These are phyloP conservation scores for Amanita exitialis DNA, from an alignment of 768 basidiomycete genomes.

Conservation along the genomic window DNA sequence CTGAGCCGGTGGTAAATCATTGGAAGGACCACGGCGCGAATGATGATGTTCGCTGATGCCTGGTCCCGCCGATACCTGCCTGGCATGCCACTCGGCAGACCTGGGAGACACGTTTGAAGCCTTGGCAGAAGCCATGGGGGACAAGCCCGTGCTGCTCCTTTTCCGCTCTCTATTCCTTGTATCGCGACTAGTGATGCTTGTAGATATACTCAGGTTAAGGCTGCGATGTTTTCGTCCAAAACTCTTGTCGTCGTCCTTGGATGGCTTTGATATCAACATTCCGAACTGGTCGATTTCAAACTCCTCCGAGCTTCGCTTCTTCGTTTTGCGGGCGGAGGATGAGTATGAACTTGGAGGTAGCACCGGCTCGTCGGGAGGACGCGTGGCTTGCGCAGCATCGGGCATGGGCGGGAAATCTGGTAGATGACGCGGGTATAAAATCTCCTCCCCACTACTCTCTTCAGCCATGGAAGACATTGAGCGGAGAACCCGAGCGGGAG, in stretches of 20 bases:
- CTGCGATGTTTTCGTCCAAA: constrained; percentile 62
- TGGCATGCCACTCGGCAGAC: constrained; percentile 38
- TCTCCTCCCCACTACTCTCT: constrained; percentile 87
- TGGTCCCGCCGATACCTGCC: constrained; percentile 62
- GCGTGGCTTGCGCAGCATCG: constrained; percentile 17
- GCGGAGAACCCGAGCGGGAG: constrained; percentile 36
- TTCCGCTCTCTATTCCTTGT: constrained; percentile 42
- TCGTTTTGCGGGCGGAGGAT: constrained; percentile 42
- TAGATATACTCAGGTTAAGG: constrained; percentile 43
- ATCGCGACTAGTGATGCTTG: constrained; percentile 27
- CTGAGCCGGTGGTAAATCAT: constrained; percentile 86
- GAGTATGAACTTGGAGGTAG: constrained; percentile 62
- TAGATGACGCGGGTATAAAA: constrained; percentile 69
- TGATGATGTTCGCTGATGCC: constrained; percentile 39
- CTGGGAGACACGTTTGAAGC: constrained; percentile 18
- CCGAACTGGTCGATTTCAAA: constrained; percentile 73
- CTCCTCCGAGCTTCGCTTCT: constrained; percentile 74
- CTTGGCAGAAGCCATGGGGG: constrained; percentile 29
- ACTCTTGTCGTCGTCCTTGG: constrained; percentile 41
- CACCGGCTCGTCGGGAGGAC: constrained; percentile 22
- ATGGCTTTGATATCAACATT: constrained; percentile 39
- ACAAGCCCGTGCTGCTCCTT: constrained; percentile 40
- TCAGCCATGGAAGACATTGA: constrained; percentile 59
- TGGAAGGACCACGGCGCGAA: constrained; percentile 54
- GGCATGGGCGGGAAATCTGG: constrained; percentile 20